Base-by-base conservation (phyloP, 345 rosid genomes). In the Murraya paniculata region DNA sequence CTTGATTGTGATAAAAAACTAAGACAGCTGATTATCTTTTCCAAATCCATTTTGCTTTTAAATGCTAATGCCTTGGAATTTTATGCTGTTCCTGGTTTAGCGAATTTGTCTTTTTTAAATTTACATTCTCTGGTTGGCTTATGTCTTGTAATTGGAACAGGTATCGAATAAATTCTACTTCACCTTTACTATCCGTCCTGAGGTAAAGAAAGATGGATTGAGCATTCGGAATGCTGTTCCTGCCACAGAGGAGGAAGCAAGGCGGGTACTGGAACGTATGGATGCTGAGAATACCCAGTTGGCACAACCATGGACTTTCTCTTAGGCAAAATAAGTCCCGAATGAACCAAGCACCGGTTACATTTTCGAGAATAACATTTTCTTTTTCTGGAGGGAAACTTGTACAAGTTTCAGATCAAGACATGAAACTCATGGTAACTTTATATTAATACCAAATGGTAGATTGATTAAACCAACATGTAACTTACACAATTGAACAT, bases 91-190 rank as follows among this genome's bases (percentile, higher is more conserved):
- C 57, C 19, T 16, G 36, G 68, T 21, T 33, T 30, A 35, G 19
- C 24, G 28, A 61, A 41, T 27, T 78, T 36, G 53, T 61, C 27
- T 45, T 13, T 45, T 3, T 45, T 3, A 45, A 45, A 45, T 13
- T 45, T 45, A 45, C 50, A 5, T 45, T 45, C 50, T 45, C 50
- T 13, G 18, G 3, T 3, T 11, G 50, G 50, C 50, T 45, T 19
- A 38, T 64, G 41, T 25, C 30, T 59, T 81, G 27, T 50, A 39
- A 78, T 80, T 59, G 83, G 70, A 82, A 59, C 85, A 94, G 98
- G 90, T 94, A 30, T 94, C 97, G 7, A 94, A 91, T 82, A 91
- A 84, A 76, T 94, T 94, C 88, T 93, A 93, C 88, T 90, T 94
- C 82, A 93, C 98, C 10, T 91, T 95, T 80, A 87, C 95, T 16